phyloP scores from a whole-genome alignment of 2,329 filamentous ascomycete genomes.

The Curvularia hawaiiensis region DNA sequence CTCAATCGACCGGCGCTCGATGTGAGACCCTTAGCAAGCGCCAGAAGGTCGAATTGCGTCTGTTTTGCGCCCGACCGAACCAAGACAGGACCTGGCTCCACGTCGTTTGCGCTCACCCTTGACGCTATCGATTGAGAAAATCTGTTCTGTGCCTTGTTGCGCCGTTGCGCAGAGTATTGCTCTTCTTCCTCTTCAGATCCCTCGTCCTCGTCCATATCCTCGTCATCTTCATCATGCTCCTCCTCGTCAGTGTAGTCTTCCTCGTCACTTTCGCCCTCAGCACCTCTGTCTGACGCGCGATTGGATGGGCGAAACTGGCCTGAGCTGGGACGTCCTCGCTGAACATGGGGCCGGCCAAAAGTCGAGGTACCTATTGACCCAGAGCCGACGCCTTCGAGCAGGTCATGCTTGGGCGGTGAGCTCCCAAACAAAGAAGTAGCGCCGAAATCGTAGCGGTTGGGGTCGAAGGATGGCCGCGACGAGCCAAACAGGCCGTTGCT shows the following conservation, averaged over 20 bases:
- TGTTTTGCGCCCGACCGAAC: conserved; percentile 42
- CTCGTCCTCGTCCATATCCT: conserved; percentile 42
- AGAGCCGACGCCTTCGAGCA: conserved; percentile 36
- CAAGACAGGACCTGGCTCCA: conserved; percentile 26
- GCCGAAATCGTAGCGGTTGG: conserved; percentile 28
- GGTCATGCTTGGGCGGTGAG: conserved; percentile 42
- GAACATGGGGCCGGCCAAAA: conserved; percentile 32
- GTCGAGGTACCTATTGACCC: conserved; percentile 37
- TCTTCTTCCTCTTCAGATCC: conserved; percentile 47
- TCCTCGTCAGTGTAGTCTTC: conserved; percentile 31
- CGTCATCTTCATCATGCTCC: conserved; percentile 30
- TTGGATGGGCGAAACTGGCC: conserved; percentile 42
- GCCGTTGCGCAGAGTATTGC: conserved; percentile 52
- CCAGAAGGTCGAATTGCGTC: conserved; percentile 67
- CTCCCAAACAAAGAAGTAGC: conserved; percentile 29
- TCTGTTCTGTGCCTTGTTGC: conserved; percentile 26
- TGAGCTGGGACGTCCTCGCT: conserved; percentile 35
- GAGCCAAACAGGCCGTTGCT: conserved; percentile 54
- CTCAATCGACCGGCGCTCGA: conserved; percentile 61
- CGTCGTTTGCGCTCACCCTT: conserved; percentile 42
- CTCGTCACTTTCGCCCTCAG: conserved; percentile 49
- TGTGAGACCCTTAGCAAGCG: conserved; percentile 73
- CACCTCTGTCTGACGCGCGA: conserved; percentile 16
- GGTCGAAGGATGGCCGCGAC: conserved; percentile 51
- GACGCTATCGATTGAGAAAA: conserved; percentile 44